Evolutionary conservation across 176 grass and related monocot species (phyloP), one percentile per base, ranked within the genome.

Genomic region (Carex myosuroides): DNA sequence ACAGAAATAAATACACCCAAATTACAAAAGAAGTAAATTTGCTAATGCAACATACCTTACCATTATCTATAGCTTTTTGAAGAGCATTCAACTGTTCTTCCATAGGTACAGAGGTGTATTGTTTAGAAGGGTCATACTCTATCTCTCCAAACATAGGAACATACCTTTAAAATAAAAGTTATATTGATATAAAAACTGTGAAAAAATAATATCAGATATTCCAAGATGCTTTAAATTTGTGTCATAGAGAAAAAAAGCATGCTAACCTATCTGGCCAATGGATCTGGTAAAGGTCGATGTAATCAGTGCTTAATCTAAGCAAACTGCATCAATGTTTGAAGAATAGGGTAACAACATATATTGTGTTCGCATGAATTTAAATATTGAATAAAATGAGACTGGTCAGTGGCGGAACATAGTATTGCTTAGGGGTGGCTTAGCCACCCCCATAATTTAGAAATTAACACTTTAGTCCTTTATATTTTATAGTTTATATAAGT

Each of bases 221-320:
- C 9, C 16, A 14, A 63, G 41, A 30, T 16, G 60, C 7, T 54
- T 82, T 6, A 56, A 52, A 66, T 33, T 46, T 57, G 62, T 44
- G 42, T 17, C 13, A 59, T 6, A 81, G 41, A 22, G 46, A 81
- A 80, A 33, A 80, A 3, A 71, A 59, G 57, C 41, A 69, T 76
- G 63, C 86, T 52, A 62, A 98, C 95, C 95, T 89, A 50, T 98
- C 95, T 37, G 95, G 92, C 95, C 95, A 98, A 85, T 98, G 95
- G 82, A 98, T 98, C 86, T 98, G 92, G 75, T 93, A 98, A 60
- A 98, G 86, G 85, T 98, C 95, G 30, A 98, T 95, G 64, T 98
- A 98, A 79, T 98, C 95, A 53, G 89, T 81, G 1, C 83, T 83
- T 37, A 98, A 63, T 57, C 92, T 83, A 12, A 14, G 22, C 84